Evolutionary conservation across 1,139 yeast species (phyloP).

Genomic region (Yamadazyma dushanensis): DNA sequence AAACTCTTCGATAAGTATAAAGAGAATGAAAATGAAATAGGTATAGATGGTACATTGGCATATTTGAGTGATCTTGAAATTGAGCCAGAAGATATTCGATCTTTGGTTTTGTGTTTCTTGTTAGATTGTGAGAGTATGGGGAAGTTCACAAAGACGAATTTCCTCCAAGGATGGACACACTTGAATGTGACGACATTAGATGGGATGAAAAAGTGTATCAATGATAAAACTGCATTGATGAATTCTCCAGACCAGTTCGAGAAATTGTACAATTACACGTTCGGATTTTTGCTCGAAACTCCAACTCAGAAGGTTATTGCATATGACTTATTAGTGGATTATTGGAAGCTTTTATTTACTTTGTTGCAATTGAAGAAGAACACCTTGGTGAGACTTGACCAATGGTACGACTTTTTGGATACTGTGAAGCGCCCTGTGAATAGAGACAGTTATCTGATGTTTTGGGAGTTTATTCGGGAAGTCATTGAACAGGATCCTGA

Average conservation of each 20-base stretch:
- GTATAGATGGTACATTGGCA: conserved; percentile 72
- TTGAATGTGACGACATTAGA: conserved; percentile 35
- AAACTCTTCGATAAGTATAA: conserved; percentile 29
- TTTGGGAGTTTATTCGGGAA: conserved; percentile 62
- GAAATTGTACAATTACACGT: conserved; percentile 66
- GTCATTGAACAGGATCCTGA: conserved; percentile 50
- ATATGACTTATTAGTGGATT: conserved; percentile 65
- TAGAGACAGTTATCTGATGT: conserved; percentile 85
- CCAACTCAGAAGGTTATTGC: conserved; percentile 57
- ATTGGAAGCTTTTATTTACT: conserved; percentile 70
- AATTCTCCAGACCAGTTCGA: conserved; percentile 12
- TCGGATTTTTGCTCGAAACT: conserved; percentile 62
- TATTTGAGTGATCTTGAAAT: conserved; percentile 67
- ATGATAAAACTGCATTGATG: conserved; percentile 21
- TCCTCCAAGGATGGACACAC: conserved; percentile 57
- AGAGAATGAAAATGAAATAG: conserved; percentile 38
- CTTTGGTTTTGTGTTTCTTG: conserved; percentile 69
- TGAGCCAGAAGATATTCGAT: conserved; percentile 70
- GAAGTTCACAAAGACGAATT: conserved; percentile 47
- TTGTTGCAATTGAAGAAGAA: conserved; percentile 18
- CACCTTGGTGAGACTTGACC: conserved; percentile 30
- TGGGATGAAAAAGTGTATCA: conserved; percentile 51
- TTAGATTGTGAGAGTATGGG: conserved; percentile 70
- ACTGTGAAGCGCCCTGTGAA: conserved; percentile 43
- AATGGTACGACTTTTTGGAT: conserved; percentile 54